Evolutionary conservation across 306 rosid genomes (phyloP).

Genomic region (Styphnolobium japonicum): DNA sequence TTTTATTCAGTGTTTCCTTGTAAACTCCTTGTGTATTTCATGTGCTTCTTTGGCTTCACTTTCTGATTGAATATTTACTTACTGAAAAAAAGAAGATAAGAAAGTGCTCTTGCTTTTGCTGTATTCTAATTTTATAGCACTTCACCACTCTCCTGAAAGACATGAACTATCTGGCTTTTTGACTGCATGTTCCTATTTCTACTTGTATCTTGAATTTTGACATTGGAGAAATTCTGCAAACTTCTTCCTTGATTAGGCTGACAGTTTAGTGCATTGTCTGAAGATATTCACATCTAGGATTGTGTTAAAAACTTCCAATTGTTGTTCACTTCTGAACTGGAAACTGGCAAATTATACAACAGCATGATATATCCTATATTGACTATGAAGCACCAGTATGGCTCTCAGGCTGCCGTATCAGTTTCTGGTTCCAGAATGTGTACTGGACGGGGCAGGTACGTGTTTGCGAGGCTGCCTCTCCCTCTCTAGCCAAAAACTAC

Average conservation of each 20-base stretch:
- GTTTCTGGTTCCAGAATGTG: too few species aligned
- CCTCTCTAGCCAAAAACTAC: too few species aligned
- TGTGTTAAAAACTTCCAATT: not conserved
- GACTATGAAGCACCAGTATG: too few species aligned
- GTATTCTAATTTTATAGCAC: not conserved
- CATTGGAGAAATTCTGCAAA: not conserved
- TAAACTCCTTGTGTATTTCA: not conserved
- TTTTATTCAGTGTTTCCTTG: not conserved
- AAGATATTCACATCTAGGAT: not conserved
- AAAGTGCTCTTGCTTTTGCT: not conserved
- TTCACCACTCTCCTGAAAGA: not conserved
- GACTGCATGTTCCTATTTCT: not conserved
- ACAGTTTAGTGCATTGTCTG: not conserved
- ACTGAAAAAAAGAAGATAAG: not conserved
- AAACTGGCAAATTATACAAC: not conserved
- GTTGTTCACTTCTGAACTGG: constrained; percentile 17
- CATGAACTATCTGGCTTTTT: not conserved
- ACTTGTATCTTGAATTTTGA: not conserved
- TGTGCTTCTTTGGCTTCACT: not conserved
- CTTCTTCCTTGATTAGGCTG: not conserved
- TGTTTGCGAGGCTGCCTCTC: too few species aligned
- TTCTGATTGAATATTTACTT: not conserved
- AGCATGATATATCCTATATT: not conserved
- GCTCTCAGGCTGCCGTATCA: too few species aligned
- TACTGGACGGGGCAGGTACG: too few species aligned